Conservation (phyloP, 306 rosid genomes). For the Potentilla sterilis region DNA sequence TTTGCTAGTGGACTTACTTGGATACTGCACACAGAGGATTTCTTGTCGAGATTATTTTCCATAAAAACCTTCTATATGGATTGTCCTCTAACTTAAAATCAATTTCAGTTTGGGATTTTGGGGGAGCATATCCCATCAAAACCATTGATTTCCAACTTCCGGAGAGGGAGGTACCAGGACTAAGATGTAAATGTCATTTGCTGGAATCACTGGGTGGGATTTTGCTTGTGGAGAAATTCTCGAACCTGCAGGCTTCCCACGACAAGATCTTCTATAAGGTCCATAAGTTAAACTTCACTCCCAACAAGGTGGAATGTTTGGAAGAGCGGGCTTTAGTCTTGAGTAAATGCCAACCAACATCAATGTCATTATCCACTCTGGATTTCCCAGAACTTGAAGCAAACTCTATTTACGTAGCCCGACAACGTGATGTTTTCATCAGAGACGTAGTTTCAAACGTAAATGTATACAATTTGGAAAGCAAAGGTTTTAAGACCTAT, state of each 20-base stretch:
- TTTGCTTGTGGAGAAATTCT: neutral
- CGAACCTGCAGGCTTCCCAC: neutral
- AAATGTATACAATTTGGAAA: too few relatives aligned
- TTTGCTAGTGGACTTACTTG: neutral
- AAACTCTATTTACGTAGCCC: neutral
- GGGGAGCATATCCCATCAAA: neutral
- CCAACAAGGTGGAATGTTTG: neutral
- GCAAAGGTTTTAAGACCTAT: too few relatives aligned
- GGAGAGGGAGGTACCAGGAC: neutral
- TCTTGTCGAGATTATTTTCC: neutral
- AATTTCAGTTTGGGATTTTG: neutral
- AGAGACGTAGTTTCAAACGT: too few relatives aligned
- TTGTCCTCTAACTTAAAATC: neutral
- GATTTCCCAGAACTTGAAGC: neutral
- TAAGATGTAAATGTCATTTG: neutral
- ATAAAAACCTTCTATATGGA: neutral
- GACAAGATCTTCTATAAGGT: neutral
- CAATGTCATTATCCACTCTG: neutral
- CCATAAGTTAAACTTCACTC: neutral
- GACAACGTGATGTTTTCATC: too few relatives aligned
- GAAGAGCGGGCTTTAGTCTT: neutral
- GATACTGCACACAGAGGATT: neutral
- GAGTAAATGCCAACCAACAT: neutral
- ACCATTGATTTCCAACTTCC: neutral
- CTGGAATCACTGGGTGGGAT: neutral